These are phyloP conservation scores for Pulveroboletus sp. DNA, from an alignment of 768 basidiomycete species.

Conservation along the genomic window DNA sequence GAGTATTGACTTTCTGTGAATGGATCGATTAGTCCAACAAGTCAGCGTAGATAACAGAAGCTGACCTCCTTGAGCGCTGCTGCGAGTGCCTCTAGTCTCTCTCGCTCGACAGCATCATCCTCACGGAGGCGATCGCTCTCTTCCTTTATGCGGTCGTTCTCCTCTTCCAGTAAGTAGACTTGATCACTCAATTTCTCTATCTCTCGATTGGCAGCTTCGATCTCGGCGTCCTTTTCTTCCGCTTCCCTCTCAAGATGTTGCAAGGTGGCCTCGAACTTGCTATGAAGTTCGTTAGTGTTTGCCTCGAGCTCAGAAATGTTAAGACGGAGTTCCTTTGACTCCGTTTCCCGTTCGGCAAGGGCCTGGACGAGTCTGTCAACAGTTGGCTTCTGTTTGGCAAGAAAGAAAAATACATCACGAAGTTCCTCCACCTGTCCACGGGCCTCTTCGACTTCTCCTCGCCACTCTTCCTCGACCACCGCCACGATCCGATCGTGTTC, in stretches of 20 bases:
- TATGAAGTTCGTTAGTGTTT: conserved; percentile 62
- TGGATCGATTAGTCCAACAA: not conserved
- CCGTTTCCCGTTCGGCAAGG: conserved; percentile 73
- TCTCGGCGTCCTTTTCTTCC: conserved; percentile 75
- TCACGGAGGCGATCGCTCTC: conserved; percentile 64
- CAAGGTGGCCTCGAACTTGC: conserved; percentile 70
- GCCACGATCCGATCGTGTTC: conserved; percentile 73
- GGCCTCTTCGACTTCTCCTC: conserved; percentile 81
- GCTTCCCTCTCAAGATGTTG: conserved; percentile 75
- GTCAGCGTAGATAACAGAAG: too few species aligned
- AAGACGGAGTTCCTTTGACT: conserved; percentile 70
- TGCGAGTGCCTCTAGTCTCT: conserved; percentile 61
- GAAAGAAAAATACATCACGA: conserved; percentile 50
- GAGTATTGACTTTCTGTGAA: conserved; percentile 59
- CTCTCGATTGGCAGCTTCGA: conserved; percentile 67
- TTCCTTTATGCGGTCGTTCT: conserved; percentile 72
- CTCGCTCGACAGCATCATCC: conserved; percentile 69
- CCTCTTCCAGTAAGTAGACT: conserved; percentile 83
- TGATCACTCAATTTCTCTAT: conserved; percentile 78
- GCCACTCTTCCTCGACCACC: conserved; percentile 80
- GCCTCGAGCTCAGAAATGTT: conserved; percentile 73
- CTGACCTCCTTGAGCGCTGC: conserved; percentile 78
- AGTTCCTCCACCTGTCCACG: conserved; percentile 77
- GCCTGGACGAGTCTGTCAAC: conserved; percentile 40
- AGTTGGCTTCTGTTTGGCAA: not conserved